A percentile compares a stretch with the other conserved stretches of the same genome.
These are phyloP conservation scores for Codiaeum variegatum DNA, from an alignment of 441 rosid species.

Conservation along the genomic window DNA sequence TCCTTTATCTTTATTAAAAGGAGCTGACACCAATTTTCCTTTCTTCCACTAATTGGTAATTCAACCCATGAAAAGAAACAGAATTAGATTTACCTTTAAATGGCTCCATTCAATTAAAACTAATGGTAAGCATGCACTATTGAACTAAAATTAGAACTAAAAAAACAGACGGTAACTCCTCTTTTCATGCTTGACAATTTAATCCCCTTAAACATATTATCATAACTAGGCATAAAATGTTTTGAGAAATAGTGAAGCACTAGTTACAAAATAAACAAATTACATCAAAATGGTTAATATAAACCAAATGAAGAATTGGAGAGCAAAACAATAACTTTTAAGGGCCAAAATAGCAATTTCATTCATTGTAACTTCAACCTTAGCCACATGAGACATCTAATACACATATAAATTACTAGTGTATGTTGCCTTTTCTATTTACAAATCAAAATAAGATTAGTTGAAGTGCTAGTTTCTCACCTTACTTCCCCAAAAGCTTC, in stretches of 20 bases:
- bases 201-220: constrained; percentile 9
- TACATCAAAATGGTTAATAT: background rate
- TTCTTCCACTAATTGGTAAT: constrained; percentile 72
- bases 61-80: constrained; percentile 63
- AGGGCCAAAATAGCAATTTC: too few species aligned
- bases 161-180: constrained; percentile 29
- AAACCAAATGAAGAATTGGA: background rate
- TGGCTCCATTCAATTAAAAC: constrained; percentile 43
- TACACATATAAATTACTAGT: too few species aligned
- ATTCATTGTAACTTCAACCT: too few species aligned
- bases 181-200: constrained; percentile 23
- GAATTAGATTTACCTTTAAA: constrained; percentile 78
- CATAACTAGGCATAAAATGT: constrained; percentile 21
- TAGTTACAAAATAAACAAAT: background rate
- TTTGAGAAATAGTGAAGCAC: constrained; percentile 21
- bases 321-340: too few species aligned
- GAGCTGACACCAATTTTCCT: constrained; percentile 62
- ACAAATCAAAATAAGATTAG: too few species aligned
- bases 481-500: constrained; percentile 94
- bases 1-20: constrained; percentile 57
- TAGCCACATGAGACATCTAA: too few species aligned
- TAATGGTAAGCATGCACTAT: constrained; percentile 17
- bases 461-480: constrained; percentile 33
- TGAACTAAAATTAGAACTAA: constrained; percentile 24
- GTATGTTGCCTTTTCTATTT: too few species aligned